phyloP scores from a whole-genome alignment of 2,329 filamentous ascomycete genomes.

The Talaromyces sp. region DNA sequence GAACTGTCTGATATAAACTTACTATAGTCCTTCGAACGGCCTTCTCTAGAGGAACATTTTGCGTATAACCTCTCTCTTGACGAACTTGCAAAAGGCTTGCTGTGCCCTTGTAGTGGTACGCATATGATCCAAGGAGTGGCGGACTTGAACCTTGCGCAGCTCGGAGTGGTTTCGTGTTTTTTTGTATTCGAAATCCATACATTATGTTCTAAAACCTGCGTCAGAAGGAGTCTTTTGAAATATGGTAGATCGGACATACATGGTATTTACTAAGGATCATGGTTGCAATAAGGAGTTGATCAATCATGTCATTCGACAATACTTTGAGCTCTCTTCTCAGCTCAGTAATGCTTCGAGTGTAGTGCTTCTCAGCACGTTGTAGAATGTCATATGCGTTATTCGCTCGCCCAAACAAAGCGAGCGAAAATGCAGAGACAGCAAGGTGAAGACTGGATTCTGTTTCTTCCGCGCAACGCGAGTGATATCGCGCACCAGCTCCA shows the following conservation, averaged over 20 bases:
- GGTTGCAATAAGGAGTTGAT: constrained; percentile 26
- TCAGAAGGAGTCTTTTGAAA: background rate
- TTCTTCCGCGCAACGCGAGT: constrained; percentile 15
- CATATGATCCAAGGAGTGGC: constrained; percentile 20
- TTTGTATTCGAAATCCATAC: background rate
- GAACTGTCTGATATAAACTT: constrained; percentile 1
- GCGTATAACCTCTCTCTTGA: constrained; percentile 18
- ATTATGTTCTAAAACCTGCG: constrained; percentile 7
- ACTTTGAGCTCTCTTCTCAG: constrained; percentile 23
- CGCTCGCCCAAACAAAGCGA: constrained; percentile 26
- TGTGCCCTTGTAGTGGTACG: constrained; percentile 26
- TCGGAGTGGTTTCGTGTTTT: background rate
- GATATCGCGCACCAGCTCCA: constrained; percentile 22
- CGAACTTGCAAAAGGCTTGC: constrained; percentile 24
- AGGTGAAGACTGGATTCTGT: constrained; percentile 25
- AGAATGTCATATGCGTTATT: constrained; percentile 19
- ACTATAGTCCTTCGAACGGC: constrained; percentile 23
- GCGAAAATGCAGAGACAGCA: constrained; percentile 26
- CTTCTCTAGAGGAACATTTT: constrained; percentile 20
- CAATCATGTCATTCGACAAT: constrained; percentile 24
- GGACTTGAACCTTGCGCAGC: background rate
- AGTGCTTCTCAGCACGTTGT: background rate
- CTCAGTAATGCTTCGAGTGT: constrained; percentile 20
- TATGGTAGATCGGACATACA: constrained; percentile 10
- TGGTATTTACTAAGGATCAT: constrained; percentile 27